Percentiles rank a stretch among this genome's conserved stretches.
These are phyloP conservation scores for Pseudogymnoascus sp. DNA, from an alignment of 2,329 filamentous ascomycete genomes.

Conservation along the genomic window DNA sequence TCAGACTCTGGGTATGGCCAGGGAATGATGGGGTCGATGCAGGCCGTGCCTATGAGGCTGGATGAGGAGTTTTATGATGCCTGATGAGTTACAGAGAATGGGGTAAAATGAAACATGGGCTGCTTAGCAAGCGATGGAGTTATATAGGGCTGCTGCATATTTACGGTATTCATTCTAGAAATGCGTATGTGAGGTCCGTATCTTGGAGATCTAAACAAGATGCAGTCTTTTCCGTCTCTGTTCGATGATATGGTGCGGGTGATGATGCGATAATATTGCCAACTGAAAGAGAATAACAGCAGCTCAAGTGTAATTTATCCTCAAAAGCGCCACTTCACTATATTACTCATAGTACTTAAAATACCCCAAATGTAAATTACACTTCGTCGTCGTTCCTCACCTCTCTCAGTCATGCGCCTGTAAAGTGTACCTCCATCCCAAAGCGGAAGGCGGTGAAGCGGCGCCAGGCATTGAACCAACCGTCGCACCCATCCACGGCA, in stretches of 20 bases:
- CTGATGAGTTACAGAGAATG: not conserved
- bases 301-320: not conserved
- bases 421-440: not conserved
- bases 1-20: not conserved
- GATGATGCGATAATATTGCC: no score
- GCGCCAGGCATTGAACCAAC: not conserved
- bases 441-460: slow-evolving; percentile 1
- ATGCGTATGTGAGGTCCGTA: not conserved
- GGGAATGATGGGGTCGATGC: not conserved
- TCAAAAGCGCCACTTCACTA: not conserved
- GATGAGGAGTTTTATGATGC: slow-evolving; percentile 3
- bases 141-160: slow-evolving; percentile 4
- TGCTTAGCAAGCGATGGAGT: slow-evolving; percentile 4
- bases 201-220: not conserved
- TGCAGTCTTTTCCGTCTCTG: not conserved
- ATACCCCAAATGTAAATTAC: not conserved
- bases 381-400: not conserved
- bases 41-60: not conserved
- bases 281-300: not conserved
- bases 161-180: slow-evolving; percentile 1
- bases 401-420: not conserved
- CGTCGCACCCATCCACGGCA: not conserved
- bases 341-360: not conserved
- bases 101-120: not conserved
- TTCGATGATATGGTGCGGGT: not conserved